Evolutionary conservation across 2,329 filamentous ascomycete species (phyloP), one percentile per base, ranked within the genome.

Genomic region (Chrysosporium queenslandicum): DNA sequence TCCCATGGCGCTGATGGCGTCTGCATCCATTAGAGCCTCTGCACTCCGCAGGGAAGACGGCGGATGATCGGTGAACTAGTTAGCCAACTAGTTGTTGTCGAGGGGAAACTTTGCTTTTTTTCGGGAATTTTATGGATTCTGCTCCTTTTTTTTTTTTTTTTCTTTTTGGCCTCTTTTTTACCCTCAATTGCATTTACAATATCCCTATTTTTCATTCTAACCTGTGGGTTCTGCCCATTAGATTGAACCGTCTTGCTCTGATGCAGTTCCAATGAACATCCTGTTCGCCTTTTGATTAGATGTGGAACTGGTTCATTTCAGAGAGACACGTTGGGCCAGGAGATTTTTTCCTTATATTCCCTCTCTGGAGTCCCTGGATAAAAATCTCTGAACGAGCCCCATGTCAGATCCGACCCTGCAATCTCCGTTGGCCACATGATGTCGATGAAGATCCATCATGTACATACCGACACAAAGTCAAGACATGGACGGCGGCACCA

Each of bases 341-440:
- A 29, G 27, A 9, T 29, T 34, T 6, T 34, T 34, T 9, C 14
- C 32, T 37, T 16, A 37, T 37, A 16, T 18, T 14, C 4, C 18
- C 4, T 37, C 18, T 18, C 18, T 23, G 14, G 18, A 20, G 5
- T 7, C n/a, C 7, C 37, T 23, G 18, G 34, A n/a, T 4, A 9
- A 9, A 37, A n/a, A 23, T 18, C 18, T 41, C 7, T 41, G 18
- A 12, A 3, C 21, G 5, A 21, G 14, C 23, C 43, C 46, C 46
- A 49, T 49, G 46, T 40, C 46, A 41, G 18, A 18, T 18, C 23
- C 34, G 16, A 49, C 46, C 46, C 46, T 49, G 46, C 46, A 49
- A 49, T 49, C 23, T 48, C 27, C 23, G 25, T 30, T 29, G 32
- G 21, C 30, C 46, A 20, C 46, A 32, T 48, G 46, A 48, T 48